Percentiles rank a stretch among this genome's conserved stretches.
phyloP scores from a whole-genome alignment of 192 early-diverging fungal species.

The Spinellus fusiger region DNA sequence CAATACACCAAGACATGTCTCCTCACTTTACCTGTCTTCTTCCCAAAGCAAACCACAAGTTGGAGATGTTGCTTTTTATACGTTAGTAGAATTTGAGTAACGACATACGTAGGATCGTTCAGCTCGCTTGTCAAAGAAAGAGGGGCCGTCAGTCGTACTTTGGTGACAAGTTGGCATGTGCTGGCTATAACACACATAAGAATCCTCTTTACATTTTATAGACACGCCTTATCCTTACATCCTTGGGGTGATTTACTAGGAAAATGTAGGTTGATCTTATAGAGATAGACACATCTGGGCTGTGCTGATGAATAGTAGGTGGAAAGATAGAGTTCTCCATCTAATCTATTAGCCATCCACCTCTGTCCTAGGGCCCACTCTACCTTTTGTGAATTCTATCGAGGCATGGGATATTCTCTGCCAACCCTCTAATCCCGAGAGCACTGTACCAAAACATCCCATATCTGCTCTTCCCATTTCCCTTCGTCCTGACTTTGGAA shows the following conservation, averaged over 20 bases:
- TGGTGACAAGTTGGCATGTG: neutral
- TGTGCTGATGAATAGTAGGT: conserved; percentile 19
- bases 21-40: neutral
- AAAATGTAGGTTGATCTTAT: conserved; percentile 20
- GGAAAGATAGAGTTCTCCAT: conserved; percentile 22
- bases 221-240: conserved; percentile 11
- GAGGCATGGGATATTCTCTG: conserved; percentile 31
- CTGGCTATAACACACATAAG: neutral
- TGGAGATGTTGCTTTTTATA: neutral
- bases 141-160: neutral
- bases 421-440: conserved; percentile 24
- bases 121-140: neutral
- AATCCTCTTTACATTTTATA: neutral
- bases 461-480: conserved; percentile 11
- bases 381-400: conserved; percentile 21
- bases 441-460: conserved; percentile 16
- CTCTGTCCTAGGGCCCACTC: neutral
- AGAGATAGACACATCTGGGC: conserved; percentile 22
- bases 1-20: neutral
- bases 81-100: conserved; percentile 16
- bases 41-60: conserved; percentile 3
- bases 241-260: conserved; percentile 17
- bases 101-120: neutral
- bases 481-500: conserved; percentile 16
- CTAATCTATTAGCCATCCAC: neutral